Evolutionary conservation across 345 rosid species (phyloP).

Genomic region (Citrus medica): DNA sequence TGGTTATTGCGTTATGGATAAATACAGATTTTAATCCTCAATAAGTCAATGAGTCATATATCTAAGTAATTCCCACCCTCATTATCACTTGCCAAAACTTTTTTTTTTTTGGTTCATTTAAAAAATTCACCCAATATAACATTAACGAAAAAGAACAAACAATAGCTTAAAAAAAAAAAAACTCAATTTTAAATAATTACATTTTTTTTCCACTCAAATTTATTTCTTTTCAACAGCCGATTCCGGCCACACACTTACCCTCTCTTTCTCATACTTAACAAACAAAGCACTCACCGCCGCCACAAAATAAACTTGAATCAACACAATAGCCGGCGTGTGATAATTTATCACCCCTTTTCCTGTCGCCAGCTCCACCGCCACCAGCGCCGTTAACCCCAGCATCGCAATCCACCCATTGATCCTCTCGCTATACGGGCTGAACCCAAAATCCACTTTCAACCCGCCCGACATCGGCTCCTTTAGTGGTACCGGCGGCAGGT

Average conservation of each 20-base stretch:
- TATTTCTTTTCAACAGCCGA: conserved; percentile 6
- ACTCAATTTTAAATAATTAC: no score
- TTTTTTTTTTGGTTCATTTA: no score
- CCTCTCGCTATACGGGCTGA: conserved; percentile 66
- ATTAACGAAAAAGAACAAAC: no score
- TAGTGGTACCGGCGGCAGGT: conserved; percentile 72
- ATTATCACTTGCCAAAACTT: no score
- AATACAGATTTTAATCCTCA: no score
- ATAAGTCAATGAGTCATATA: no score
- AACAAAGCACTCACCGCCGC: conserved; percentile 64
- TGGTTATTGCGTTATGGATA: no score
- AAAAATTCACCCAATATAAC: no score
- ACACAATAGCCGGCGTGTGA: conserved; percentile 72
- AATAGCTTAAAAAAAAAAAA: no score
- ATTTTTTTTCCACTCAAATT: background rate
- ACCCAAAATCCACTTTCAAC: conserved; percentile 77
- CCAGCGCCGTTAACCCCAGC: conserved; percentile 66
- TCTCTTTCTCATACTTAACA: conserved; percentile 75
- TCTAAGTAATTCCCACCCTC: no score
- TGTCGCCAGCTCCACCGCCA: conserved; percentile 85
- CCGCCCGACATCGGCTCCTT: conserved; percentile 67
- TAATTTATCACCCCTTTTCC: conserved; percentile 78
- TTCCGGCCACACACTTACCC: conserved; percentile 69
- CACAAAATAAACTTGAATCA: conserved; percentile 66
- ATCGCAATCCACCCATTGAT: conserved; percentile 72